phyloP scores from a whole-genome alignment of 306 rosid species.

The Sechiopsis laciniata region DNA sequence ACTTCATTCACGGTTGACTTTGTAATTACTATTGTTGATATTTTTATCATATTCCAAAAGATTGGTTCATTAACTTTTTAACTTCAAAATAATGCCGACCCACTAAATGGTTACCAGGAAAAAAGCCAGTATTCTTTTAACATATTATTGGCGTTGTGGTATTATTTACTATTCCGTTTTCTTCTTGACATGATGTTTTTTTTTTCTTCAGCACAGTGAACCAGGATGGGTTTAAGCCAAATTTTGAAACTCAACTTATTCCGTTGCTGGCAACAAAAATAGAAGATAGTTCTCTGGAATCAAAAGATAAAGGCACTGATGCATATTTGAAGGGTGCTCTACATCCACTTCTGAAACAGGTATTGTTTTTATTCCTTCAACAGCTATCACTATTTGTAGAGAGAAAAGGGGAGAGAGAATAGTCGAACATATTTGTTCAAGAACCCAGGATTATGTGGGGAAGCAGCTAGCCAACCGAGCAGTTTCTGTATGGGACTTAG shows the following conservation, averaged over 20 bases:
- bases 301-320: slow-evolving; percentile 46
- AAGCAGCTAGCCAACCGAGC: not conserved
- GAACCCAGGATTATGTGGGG: not conserved
- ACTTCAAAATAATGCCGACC: not conserved
- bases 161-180: slow-evolving; percentile 8
- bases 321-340: slow-evolving; percentile 51
- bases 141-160: not conserved
- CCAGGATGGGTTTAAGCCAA: slow-evolving; percentile 91
- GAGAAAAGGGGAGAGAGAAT: not conserved
- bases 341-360: slow-evolving; percentile 76
- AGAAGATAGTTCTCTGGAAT: slow-evolving; percentile 51
- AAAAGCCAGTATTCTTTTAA: not conserved
- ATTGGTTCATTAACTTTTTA: not conserved
- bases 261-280: slow-evolving; percentile 71
- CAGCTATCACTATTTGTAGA: not conserved
- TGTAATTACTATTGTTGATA: too few species aligned
- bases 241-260: slow-evolving; percentile 79
- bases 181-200: slow-evolving; percentile 21
- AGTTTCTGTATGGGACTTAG: slow-evolving; percentile 2
- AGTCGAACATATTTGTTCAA: not conserved
- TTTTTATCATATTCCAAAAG: slow-evolving; percentile 2
- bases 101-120: not conserved
- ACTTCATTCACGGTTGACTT: slow-evolving; percentile 6
- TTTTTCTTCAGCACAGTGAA: slow-evolving; percentile 75
- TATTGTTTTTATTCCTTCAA: slow-evolving; percentile 18